These are phyloP conservation scores for Achlya hypogyna DNA, from an alignment of 352 stramenopile species.

Conservation along the genomic window DNA sequence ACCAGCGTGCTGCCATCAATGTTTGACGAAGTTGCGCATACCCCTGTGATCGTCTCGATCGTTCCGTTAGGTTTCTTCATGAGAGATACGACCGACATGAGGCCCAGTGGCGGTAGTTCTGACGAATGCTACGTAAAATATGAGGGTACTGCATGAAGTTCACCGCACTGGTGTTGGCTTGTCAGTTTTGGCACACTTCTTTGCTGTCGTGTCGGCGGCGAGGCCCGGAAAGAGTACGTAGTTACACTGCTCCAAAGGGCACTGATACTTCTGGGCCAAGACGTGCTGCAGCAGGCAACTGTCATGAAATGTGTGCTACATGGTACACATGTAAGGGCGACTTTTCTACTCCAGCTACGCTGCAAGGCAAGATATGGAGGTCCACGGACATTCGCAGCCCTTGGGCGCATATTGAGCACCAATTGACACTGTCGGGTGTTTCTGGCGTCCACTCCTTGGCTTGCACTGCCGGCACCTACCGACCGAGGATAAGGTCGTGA, in stretches of 20 bases:
- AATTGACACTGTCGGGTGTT: constrained; percentile 24
- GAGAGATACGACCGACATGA: constrained; percentile 14
- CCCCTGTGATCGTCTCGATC: background rate
- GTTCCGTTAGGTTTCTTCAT: constrained; percentile 12
- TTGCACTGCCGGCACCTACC: constrained; percentile 25
- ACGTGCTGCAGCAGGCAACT: constrained; percentile 64
- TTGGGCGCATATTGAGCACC: constrained; percentile 49
- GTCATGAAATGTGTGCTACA: constrained; percentile 68
- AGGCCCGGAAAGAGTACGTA: constrained; percentile 56
- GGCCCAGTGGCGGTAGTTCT: background rate
- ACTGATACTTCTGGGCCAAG: constrained; percentile 47
- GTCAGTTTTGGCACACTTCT: background rate
- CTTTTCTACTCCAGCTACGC: background rate
- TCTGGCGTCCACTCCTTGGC: constrained; percentile 35
- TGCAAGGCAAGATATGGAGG: constrained; percentile 50
- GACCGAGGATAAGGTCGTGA: background rate
- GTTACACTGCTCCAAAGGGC: constrained; percentile 38
- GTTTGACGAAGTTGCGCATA: background rate
- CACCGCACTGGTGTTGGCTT: background rate
- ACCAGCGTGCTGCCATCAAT: background rate
- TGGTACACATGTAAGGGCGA: background rate
- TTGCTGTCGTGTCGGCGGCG: background rate
- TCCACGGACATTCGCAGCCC: constrained; percentile 50
- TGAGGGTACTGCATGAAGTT: background rate
- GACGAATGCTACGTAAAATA: background rate